These are phyloP conservation scores for Fusarium sp. DNA, from an alignment of 2,329 filamentous ascomycete genomes.

Conservation along the genomic window DNA sequence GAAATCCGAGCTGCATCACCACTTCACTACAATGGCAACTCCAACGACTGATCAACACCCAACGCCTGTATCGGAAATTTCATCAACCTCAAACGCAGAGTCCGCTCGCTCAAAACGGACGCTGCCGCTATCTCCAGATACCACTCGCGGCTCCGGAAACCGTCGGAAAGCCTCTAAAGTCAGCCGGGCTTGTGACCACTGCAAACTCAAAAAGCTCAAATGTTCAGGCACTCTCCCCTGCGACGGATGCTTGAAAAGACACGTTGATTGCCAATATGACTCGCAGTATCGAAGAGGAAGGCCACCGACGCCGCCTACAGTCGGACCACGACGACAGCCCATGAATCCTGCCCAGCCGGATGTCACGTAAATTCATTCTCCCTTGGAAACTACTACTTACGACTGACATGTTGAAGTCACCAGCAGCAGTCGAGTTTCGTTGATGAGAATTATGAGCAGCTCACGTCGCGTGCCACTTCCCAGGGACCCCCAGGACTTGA, in stretches of 20 bases:
- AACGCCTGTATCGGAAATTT: constrained; percentile 38
- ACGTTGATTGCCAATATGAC: constrained; percentile 54
- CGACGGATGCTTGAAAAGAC: constrained; percentile 50
- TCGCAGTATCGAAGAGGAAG: constrained; percentile 56
- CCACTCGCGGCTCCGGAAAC: constrained; percentile 29
- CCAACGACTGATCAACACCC: constrained; percentile 12
- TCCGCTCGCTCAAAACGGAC: constrained; percentile 26
- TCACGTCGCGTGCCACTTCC: constrained; percentile 20
- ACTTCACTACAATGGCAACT: constrained; percentile 24
- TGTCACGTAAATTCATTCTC: not conserved
- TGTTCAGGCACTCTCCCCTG: constrained; percentile 58
- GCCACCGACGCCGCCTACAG: constrained; percentile 55
- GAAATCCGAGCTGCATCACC: constrained; percentile 10
- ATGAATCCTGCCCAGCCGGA: constrained; percentile 34
- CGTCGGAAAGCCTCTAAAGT: constrained; percentile 40
- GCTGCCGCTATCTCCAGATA: constrained; percentile 26
- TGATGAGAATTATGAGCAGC: not conserved
- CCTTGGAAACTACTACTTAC: too few relatives aligned
- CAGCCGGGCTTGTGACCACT: constrained; percentile 58
- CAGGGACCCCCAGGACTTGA: constrained; percentile 60
- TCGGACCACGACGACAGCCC: constrained; percentile 4
- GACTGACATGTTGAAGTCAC: too few relatives aligned
- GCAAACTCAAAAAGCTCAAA: constrained; percentile 57
- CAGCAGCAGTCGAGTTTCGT: not conserved
- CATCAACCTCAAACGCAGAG: constrained; percentile 10